Conservation (phyloP, 2,329 filamentous ascomycete genomes). For the Venturia effusa region DNA sequence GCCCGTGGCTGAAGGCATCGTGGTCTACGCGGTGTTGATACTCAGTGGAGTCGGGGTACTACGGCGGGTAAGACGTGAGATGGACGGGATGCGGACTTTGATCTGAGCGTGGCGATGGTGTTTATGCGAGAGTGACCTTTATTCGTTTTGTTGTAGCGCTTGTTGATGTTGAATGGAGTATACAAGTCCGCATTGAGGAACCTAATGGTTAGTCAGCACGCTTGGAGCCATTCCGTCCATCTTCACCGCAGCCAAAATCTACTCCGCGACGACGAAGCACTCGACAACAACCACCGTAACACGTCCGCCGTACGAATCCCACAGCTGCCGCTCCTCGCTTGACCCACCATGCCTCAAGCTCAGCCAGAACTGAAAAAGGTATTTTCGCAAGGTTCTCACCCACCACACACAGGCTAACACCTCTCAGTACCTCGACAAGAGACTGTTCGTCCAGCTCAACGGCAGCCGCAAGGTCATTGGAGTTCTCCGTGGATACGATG, state of each 20-base stretch:
- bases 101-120: background rate
- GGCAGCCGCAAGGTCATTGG: constrained; percentile 96
- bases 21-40: constrained; percentile 17
- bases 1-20: constrained; percentile 88
- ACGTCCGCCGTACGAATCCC: background rate
- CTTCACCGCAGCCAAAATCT: background rate
- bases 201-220: background rate
- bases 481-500: constrained; percentile 90
- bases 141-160: background rate
- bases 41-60: background rate
- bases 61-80: background rate
- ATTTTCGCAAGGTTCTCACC: constrained; percentile 19
- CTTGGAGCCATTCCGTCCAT: background rate
- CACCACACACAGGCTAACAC: background rate
- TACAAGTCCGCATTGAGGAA: background rate
- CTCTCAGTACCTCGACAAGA: constrained; percentile 84
- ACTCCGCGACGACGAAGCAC: background rate
- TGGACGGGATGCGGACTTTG: background rate
- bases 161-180: background rate
- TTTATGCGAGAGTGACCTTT: background rate
- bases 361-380: constrained; percentile 99
- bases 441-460: constrained; percentile 94
- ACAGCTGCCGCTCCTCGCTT: background rate
- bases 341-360: constrained; percentile 80
- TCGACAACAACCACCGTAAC: background rate